Evolutionary conservation across 179 eudicot species (phyloP).

Genomic region (Silene vulgaris): DNA sequence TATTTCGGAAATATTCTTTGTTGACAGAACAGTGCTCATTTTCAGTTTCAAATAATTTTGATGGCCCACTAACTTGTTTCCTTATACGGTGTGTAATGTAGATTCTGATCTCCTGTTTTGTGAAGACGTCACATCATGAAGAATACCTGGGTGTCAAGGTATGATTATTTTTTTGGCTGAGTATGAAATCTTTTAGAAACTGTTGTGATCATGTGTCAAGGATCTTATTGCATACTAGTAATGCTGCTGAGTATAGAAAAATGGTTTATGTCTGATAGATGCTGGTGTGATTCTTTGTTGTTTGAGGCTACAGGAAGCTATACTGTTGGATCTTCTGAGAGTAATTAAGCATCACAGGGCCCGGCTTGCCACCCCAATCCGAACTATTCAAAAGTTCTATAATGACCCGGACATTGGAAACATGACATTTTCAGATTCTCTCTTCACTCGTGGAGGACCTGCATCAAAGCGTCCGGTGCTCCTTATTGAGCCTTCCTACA

Average conservation of each 20-base stretch:
- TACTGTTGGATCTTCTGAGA: constrained; percentile 79
- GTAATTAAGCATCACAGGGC: constrained; percentile 84
- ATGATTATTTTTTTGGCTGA: constrained; percentile 10
- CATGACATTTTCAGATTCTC: constrained; percentile 50
- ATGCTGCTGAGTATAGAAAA: not conserved
- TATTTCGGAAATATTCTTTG: not conserved
- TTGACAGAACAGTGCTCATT: constrained; percentile 4
- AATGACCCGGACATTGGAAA: constrained; percentile 49
- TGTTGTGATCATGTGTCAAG: no score
- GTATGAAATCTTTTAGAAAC: not conserved
- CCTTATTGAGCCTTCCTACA: constrained; percentile 66
- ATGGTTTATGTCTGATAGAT: constrained; percentile 1
- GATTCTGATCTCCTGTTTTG: constrained; percentile 79
- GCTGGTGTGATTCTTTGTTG: constrained; percentile 8
- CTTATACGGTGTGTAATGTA: constrained; percentile 24
- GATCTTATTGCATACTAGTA: constrained; percentile 1
- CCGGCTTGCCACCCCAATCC: constrained; percentile 89
- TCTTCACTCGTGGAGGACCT: constrained; percentile 41
- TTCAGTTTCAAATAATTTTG: not conserved
- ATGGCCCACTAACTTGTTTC: not conserved
- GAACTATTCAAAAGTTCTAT: constrained; percentile 66
- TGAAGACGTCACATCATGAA: constrained; percentile 87
- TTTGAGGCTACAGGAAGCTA: constrained; percentile 58
- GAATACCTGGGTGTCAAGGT: constrained; percentile 88
- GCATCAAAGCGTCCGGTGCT: constrained; percentile 56